Evolutionary conservation across 768 basidiomycete species (phyloP), one percentile per base, ranked within the genome.

Genomic region (Agrocybe praecox): DNA sequence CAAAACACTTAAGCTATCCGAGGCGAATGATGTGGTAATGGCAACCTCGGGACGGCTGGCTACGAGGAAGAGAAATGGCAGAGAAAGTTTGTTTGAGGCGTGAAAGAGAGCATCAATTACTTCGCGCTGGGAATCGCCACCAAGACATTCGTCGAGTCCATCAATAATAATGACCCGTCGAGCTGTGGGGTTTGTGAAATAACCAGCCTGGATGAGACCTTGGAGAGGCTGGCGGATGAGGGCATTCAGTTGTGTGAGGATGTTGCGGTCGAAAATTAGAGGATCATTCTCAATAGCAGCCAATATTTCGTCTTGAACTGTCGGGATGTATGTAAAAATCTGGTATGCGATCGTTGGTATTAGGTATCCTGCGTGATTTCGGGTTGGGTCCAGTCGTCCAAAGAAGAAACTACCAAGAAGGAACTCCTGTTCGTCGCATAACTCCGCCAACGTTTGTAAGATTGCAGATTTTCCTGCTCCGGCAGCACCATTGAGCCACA

Each of bases 381-480:
- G 47, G 11, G 50, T 44, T 14, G 36, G 21, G 8, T 36, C 51
- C 3, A 23, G 22, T 11, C 58, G 26, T 26, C 17, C 47, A 58
- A 52, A 64, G 46, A 60, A 64, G 44, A 62, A 62, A 23, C 53
- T 49, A 17, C 46, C 63, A 10, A 44, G 53, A 17, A 62, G 44
- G 21, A 9, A 33, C 1, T 33, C 47, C 0, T 12, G 17, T 23
- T 53, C 47, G 11, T 23, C 21, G 43, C 49, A 57, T 21, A 42
- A 8, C 14, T 60, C 56, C 21, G 60, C 58, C 6, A 64, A 34
- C 5, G 45, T 53, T 23, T 64, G 62, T 4, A 54, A 49, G 6
- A 63, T 56, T 10, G 62, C 53, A 1, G 64, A 60, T 48, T 65
- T 65, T 17, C 64, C 64, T 18, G 52, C 52, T 7, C 64, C 64